A percentile compares a stretch with the other conserved stretches of the same genome.
Evolutionary conservation across 2,329 filamentous ascomycete genomes (phyloP).

Genomic region (Aspergillus carbonarius): DNA sequence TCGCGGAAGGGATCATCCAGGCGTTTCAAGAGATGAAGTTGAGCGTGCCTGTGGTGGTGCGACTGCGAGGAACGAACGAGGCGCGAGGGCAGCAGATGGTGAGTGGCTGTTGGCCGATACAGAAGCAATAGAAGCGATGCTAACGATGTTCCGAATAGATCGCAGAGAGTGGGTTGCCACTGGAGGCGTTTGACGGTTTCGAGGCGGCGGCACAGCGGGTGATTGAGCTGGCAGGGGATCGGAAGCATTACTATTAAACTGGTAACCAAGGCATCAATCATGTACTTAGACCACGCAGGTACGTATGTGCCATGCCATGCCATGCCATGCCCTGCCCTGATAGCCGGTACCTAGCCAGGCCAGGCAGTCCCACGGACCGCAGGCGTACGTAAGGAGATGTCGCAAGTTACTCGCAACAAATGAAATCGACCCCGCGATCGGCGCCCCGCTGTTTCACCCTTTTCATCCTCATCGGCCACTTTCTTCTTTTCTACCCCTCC

Average conservation of each 20-base stretch:
- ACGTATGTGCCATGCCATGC: too few species aligned
- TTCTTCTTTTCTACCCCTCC: constrained; percentile 2
- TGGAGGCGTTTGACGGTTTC: constrained; percentile 73
- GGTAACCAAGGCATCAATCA: background rate
- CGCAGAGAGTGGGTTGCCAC: constrained; percentile 63
- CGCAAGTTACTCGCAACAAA: background rate
- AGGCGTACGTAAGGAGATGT: background rate
- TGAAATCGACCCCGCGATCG: constrained; percentile 25
- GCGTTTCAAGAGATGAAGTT: constrained; percentile 69
- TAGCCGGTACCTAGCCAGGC: too few species aligned
- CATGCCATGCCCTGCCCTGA: background rate
- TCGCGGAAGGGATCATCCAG: constrained; percentile 70
- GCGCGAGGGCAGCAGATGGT: constrained; percentile 65
- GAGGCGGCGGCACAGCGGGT: constrained; percentile 69
- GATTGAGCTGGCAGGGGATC: constrained; percentile 53
- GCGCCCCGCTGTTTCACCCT: constrained; percentile 20
- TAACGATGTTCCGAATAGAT: constrained; percentile 46
- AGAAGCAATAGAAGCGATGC: background rate
- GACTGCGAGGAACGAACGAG: constrained; percentile 74
- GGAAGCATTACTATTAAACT: background rate
- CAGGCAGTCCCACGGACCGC: background rate
- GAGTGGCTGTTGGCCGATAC: constrained; percentile 20
- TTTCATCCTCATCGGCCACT: background rate
- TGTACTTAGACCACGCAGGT: too few species aligned
- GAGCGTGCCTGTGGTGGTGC: constrained; percentile 71